Evolutionary conservation across 139 green algal genomes (phyloP), one percentile per base, ranked within the genome.

Genomic region (Micractinium conductrix): DNA sequence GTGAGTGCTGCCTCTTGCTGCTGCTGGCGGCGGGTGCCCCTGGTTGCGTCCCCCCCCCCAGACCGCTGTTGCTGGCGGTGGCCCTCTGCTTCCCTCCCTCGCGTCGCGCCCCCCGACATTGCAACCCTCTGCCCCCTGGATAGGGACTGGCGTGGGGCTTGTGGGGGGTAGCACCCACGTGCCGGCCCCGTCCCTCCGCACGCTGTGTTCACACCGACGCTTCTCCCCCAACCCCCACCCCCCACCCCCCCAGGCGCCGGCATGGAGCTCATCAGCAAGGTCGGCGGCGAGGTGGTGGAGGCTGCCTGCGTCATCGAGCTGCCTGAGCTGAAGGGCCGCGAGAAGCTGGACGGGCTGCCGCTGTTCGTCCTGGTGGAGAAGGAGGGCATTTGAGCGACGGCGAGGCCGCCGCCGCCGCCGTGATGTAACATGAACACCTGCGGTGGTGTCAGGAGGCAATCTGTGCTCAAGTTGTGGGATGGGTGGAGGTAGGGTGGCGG

Each of bases 291-390:
- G 35, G 92, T 98, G 50, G 89, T 97, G 45, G 95, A 98, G 85
- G 91, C 91, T 9, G 95, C 92, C 0, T 95, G 90, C 78, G 89
- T 99, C 50, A 96, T 99, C 60, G 95, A 98, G 89, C 87, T 99
- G 67, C 95, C 95, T 33, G 93, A 95, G 44, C 89, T 98, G 10
- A 91, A 95, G 19, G 96, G 96, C 0, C 85, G 95, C 16, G 80
- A 89, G 17, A 98, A 97, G 87, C 88, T 98, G 40, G 89, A 79
- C 5, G 80, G 74, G 22, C 89, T 89, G 6, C 78, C 88, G 16
- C 87, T 98, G 38, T 96, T 93, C 87, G 91, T 96, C 38, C 80
- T 98, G 21, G 90, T 98, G 17, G 93, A 97, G 86, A 98, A 97
- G 87, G 94, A 98, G 78, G 94, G 91, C 4, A 72, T 84, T 6